phyloP scores from a whole-genome alignment of 2,329 filamentous ascomycete genomes.

The Emergomyces africanus region DNA sequence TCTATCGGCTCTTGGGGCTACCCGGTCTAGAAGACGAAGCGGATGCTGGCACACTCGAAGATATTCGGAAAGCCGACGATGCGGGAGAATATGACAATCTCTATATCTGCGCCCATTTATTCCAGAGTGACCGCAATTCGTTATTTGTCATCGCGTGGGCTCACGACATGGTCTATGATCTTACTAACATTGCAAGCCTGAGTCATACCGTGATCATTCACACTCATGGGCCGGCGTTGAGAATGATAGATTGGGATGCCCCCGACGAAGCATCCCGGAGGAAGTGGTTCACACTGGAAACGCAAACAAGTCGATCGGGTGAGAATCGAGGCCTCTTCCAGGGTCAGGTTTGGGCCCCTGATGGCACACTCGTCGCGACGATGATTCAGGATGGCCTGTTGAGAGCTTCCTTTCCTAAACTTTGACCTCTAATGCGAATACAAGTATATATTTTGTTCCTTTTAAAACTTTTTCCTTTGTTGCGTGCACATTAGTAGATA shows the following conservation, averaged over 20 bases:
- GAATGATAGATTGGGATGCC: constrained; percentile 28
- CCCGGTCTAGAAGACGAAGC: constrained; percentile 18
- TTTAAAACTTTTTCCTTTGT: background rate
- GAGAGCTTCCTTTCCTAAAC: constrained; percentile 1
- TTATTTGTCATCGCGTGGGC: constrained; percentile 40
- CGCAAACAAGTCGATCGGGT: constrained; percentile 32
- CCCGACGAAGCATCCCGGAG: constrained; percentile 13
- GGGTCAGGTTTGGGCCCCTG: constrained; percentile 33
- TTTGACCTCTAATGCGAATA: background rate
- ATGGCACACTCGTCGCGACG: constrained; percentile 34
- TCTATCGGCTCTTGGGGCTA: constrained; percentile 35
- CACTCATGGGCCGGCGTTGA: constrained; percentile 25
- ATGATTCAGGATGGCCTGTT: constrained; percentile 32
- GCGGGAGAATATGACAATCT: constrained; percentile 36
- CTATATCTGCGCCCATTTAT: constrained; percentile 45
- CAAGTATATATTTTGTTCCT: background rate
- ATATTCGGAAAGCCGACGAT: constrained; percentile 14
- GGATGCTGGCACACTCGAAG: constrained; percentile 9
- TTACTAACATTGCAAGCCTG: constrained; percentile 34
- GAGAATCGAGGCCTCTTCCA: constrained; percentile 36
- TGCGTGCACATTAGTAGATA: background rate
- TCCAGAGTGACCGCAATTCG: constrained; percentile 44
- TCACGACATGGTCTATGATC: constrained; percentile 29
- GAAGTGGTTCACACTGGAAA: constrained; percentile 40
- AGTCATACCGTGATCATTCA: constrained; percentile 39